Base-by-base conservation (phyloP, 1,284 basidiomycete genomes). In the Ceratobasidium theobromae region DNA sequence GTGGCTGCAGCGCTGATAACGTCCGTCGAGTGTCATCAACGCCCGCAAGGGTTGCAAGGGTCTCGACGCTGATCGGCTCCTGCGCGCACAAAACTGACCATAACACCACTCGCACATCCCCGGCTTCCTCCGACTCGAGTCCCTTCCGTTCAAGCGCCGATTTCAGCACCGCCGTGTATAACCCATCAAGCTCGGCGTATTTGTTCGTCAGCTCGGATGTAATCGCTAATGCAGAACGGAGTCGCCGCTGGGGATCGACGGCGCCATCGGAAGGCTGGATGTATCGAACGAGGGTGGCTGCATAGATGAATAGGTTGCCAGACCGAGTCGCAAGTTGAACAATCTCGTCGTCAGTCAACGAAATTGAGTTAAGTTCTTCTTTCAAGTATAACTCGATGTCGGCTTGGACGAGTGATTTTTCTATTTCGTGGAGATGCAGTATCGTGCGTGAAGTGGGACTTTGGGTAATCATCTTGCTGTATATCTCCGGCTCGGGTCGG, bases 361-460 rank as follows among this genome's bases (percentile, higher is more conserved):
- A 30, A 18, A 60, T 52, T 3, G 25, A n/a, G 12, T 27, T 40
- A 8, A 67, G 57, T 21, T 25, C n/a, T n/a, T 52, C 21, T 25
- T 33, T 28, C 1, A 67, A 35, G 51, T 66, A 67, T 25, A 53
- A 28, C 23, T 46, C 30, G 18, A 67, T 65, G 52, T 67, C 66
- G 9, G 16, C 35, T 28, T 53, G 38, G 16, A 65, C 62, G 16
- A 67, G 33, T 11, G 60, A 65, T 28, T 14, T 16, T 27, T 67
- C 58, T 6, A 67, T 35, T 25, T 67, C 65, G 35, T 60, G 54
- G n/a, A n/a, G n/a, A n/a, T n/a, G n/a, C n/a, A n/a, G n/a, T n/a
- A n/a, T n/a, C n/a, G n/a, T 18, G 43, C 1, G 48, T 18, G 38
- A 48, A 35, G 8, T 25, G 18, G 23, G 5, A 21, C 4, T 27